A percentile compares a stretch with the other conserved stretches of the same genome.
phyloP scores from a whole-genome alignment of 2,329 filamentous ascomycete species.

The Sarocladium strictum region DNA sequence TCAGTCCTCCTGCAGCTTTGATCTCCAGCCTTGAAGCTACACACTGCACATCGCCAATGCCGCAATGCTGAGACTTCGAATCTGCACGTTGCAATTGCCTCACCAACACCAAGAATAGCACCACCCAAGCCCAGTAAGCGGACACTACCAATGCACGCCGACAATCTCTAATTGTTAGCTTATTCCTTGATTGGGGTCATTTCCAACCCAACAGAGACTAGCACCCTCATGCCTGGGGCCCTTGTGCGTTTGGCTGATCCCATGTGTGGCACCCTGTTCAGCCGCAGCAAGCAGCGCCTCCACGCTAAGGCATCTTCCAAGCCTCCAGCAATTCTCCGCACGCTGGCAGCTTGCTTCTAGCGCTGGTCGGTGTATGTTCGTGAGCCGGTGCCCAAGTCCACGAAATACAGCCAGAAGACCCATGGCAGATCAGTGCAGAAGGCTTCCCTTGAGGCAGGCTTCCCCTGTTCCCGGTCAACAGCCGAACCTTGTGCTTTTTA shows the following conservation, averaged over 20 bases:
- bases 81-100: neutral
- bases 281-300: conserved; percentile 7
- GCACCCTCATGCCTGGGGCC: neutral
- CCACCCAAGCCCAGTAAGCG: neutral
- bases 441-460: neutral
- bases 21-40: too few relatives aligned
- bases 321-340: conserved; percentile 1
- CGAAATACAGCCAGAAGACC: too few relatives aligned
- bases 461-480: neutral
- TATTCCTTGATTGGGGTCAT: neutral
- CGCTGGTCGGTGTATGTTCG: too few relatives aligned
- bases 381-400: conserved; percentile 14
- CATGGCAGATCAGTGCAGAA: too few relatives aligned
- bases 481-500: too few relatives aligned
- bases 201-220: neutral
- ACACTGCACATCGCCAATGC: neutral
- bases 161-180: neutral
- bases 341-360: neutral
- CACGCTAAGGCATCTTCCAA: conserved; percentile 3
- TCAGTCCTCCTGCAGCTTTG: too few relatives aligned
- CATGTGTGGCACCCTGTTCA: conserved; percentile 1
- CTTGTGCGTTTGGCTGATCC: neutral
- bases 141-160: neutral
- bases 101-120: neutral
- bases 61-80: neutral